Conservation (phyloP, 306 rosid genomes). For the Prunus mume region DNA sequence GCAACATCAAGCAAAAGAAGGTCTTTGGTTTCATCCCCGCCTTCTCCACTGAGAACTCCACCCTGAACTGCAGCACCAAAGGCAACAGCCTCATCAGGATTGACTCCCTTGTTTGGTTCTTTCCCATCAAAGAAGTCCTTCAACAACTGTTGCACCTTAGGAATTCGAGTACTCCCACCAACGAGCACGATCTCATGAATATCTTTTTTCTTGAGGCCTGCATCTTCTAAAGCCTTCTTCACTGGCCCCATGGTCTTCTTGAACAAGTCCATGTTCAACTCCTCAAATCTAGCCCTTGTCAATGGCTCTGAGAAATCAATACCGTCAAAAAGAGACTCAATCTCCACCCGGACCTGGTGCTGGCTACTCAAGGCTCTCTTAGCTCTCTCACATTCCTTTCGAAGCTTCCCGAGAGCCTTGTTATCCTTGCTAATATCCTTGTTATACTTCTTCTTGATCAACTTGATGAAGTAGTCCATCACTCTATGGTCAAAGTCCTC, state of each 20-base stretch:
- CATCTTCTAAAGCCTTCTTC: constrained; percentile 47
- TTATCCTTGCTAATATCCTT: constrained; percentile 51
- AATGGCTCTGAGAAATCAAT: constrained; percentile 51
- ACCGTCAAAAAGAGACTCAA: constrained; percentile 52
- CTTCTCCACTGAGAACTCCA: constrained; percentile 50
- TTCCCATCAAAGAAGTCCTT: constrained; percentile 57
- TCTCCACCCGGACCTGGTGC: constrained; percentile 53
- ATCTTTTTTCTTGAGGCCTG: constrained; percentile 43
- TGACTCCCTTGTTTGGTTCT: constrained; percentile 52
- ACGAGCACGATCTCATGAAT: constrained; percentile 51
- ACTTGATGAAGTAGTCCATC: constrained; percentile 51
- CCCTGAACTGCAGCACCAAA: constrained; percentile 59
- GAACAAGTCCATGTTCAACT: constrained; percentile 53
- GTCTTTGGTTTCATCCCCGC: constrained; percentile 35
- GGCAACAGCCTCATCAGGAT: constrained; percentile 65
- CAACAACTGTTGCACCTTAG: constrained; percentile 51
- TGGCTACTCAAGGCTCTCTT: constrained; percentile 57
- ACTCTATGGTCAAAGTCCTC: constrained; percentile 64
- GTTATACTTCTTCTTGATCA: constrained; percentile 48
- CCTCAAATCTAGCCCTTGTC: constrained; percentile 58
- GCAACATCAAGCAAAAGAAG: constrained; percentile 47
- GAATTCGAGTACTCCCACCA: constrained; percentile 61
- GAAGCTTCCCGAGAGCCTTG: constrained; percentile 52
- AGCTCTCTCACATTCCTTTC: constrained; percentile 57
- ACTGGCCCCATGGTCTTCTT: constrained; percentile 59